These are phyloP conservation scores for Microsporum audouinii DNA, from an alignment of 2,329 filamentous ascomycete species.

Conservation along the genomic window DNA sequence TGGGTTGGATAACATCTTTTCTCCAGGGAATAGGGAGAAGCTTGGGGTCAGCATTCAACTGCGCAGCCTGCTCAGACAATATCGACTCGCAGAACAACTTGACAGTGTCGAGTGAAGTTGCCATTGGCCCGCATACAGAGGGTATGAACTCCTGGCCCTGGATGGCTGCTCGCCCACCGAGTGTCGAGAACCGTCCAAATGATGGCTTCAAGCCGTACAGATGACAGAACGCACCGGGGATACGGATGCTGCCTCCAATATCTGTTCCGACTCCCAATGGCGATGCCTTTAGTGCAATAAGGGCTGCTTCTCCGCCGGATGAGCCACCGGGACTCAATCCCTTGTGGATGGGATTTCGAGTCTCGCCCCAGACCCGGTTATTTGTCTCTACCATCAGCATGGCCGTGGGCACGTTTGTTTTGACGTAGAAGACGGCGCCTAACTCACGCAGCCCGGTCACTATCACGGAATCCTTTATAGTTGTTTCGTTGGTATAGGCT, in stretches of 20 bases:
- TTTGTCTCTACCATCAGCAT: slow-evolving; percentile 37
- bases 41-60: slow-evolving; percentile 32
- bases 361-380: slow-evolving; percentile 35
- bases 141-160: slow-evolving; percentile 31
- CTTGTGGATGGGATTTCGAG: slow-evolving; percentile 28
- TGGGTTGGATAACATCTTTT: slow-evolving; percentile 23
- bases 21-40: slow-evolving; percentile 31
- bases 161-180: slow-evolving; percentile 27
- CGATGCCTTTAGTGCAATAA: slow-evolving; percentile 24
- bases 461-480: slow-evolving; percentile 21
- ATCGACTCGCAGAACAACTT: slow-evolving; percentile 29
- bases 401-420: slow-evolving; percentile 30
- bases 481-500: slow-evolving; percentile 15
- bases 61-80: slow-evolving; percentile 23
- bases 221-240: slow-evolving; percentile 29
- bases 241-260: slow-evolving; percentile 32
- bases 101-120: slow-evolving; percentile 24
- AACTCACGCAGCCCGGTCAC: slow-evolving; percentile 30
- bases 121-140: slow-evolving; percentile 31
- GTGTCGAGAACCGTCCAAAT: slow-evolving; percentile 29
- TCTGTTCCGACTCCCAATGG: slow-evolving; percentile 30
- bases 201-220: slow-evolving; percentile 33
- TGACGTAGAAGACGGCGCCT: slow-evolving; percentile 34
- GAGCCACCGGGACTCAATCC: slow-evolving; percentile 26
- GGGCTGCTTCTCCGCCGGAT: slow-evolving; percentile 27